Evolutionary conservation across 441 rosid genomes (phyloP).

Genomic region (Populus hybrid): DNA sequence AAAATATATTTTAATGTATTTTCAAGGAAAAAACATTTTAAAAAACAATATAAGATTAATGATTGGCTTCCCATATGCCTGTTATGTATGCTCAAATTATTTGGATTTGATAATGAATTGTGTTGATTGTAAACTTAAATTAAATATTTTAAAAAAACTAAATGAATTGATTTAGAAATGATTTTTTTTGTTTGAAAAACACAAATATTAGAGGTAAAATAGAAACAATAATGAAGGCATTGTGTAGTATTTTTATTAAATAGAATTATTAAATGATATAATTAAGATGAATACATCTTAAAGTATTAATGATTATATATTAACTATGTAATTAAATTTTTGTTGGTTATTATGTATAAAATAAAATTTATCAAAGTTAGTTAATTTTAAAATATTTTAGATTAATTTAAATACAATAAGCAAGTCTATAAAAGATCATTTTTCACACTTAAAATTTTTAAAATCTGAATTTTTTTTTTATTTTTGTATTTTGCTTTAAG

Average conservation of each 20-base stretch:
- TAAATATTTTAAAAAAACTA: no score
- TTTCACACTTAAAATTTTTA: no score
- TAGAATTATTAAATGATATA: not conserved
- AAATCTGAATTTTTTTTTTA: not conserved
- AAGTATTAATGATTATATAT: not conserved
- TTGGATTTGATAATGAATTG: not conserved
- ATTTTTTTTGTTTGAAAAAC: not conserved
- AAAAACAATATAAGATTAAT: no score
- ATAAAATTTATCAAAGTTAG: not conserved
- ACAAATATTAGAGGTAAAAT: not conserved
- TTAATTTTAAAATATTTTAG: no score
- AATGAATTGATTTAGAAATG: not conserved
- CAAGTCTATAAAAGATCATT: not conserved
- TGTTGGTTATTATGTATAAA: not conserved
- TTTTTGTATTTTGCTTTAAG: no score
- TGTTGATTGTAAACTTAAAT: no score
- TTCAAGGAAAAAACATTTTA: no score
- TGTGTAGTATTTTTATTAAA: no score
- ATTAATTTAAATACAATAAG: not conserved
- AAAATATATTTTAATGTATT: no score
- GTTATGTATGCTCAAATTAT: not conserved
- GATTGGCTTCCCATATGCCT: not conserved
- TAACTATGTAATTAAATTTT: not conserved
- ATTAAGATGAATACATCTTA: not conserved
- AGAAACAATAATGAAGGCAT: not conserved